Percentiles rank a stretch among this genome's conserved stretches.
Conservation (phyloP, 2,329 filamentous ascomycete genomes). For the Akanthomyces muscarius region DNA sequence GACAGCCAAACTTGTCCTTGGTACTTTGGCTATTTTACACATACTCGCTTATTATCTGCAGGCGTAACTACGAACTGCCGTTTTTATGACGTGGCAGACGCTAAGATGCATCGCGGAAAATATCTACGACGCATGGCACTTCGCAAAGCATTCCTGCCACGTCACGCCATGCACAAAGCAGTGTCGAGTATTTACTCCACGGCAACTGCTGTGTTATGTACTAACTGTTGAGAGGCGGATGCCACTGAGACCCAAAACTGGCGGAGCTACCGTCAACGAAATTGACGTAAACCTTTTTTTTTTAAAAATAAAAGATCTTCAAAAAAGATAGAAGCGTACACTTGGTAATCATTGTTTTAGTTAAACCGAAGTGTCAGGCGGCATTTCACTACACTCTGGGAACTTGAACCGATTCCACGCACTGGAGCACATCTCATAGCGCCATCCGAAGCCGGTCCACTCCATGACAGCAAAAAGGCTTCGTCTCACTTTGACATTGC, state of each 20-base stretch:
- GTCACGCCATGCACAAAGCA: neutral
- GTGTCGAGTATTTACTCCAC: neutral
- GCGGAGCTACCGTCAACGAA: neutral
- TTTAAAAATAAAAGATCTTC: too few species aligned
- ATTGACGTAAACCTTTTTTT: too few species aligned
- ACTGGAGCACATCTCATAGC: neutral
- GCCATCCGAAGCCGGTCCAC: neutral
- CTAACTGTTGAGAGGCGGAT: neutral
- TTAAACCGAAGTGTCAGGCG: neutral
- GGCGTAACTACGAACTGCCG: neutral
- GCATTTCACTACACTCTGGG: neutral
- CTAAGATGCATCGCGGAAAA: neutral
- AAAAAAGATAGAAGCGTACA: neutral
- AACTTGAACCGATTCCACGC: too few species aligned
- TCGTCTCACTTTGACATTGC: neutral
- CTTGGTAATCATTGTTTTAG: neutral
- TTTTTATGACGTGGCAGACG: neutral
- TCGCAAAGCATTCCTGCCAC: too few species aligned
- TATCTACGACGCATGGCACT: too few species aligned
- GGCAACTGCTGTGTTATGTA: neutral
- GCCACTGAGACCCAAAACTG: neutral
- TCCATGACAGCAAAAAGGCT: neutral
- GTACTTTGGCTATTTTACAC: neutral
- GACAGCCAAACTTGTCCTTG: neutral
- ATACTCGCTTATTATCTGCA: neutral